Conservation (phyloP, 768 basidiomycete genomes). For the Tricholoma saponaceum region DNA sequence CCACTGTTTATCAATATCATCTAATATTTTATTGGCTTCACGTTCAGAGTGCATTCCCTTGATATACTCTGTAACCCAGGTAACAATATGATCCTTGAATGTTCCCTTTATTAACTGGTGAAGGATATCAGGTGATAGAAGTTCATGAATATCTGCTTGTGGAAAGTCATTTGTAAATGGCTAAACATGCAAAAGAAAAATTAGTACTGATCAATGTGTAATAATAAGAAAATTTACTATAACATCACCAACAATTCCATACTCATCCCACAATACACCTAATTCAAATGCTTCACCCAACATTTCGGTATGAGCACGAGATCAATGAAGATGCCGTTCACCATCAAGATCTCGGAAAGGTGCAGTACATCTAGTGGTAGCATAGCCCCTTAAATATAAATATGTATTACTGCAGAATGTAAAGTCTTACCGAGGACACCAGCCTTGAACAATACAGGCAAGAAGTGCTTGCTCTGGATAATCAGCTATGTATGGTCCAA, state of each 20-base stretch:
- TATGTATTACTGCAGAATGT: neutral
- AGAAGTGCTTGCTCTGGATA: conserved; percentile 32
- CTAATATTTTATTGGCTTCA: conserved; percentile 18
- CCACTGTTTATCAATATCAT: conserved; percentile 24
- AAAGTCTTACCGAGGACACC: conserved; percentile 17
- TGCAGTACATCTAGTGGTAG: conserved; percentile 1
- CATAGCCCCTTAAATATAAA: neutral
- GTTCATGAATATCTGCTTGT: conserved; percentile 10
- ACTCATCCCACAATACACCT: neutral
- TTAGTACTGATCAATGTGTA: neutral
- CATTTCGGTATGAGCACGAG: neutral
- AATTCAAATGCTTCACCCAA: neutral
- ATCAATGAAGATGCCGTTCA: neutral
- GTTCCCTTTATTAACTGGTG: conserved; percentile 29
- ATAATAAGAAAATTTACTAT: neutral
- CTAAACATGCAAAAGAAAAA: neutral
- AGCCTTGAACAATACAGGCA: conserved; percentile 27
- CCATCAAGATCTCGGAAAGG: neutral
- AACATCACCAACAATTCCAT: conserved; percentile 3
- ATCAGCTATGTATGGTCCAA: conserved; percentile 19
- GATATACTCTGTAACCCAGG: conserved; percentile 24
- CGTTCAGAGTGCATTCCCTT: conserved; percentile 4
- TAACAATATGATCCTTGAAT: conserved; percentile 28
- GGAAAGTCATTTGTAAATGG: neutral
- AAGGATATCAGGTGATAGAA: conserved; percentile 23